Conservation (phyloP, 2,329 filamentous ascomycete species). For the Plenodomus biglobosus region DNA sequence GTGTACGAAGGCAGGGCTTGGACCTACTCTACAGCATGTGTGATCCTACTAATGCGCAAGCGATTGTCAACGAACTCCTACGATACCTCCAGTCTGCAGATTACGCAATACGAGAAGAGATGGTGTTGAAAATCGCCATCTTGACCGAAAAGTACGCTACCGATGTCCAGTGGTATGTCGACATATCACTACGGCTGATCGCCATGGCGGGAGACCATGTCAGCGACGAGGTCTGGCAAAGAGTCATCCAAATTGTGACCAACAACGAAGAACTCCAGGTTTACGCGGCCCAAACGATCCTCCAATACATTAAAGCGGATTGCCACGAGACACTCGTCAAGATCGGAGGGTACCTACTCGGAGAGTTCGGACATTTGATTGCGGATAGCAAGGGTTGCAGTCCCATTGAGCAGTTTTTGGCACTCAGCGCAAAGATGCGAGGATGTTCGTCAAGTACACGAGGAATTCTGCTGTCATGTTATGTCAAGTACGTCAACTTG, state of each 20-base stretch:
- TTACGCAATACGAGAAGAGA: conserved; percentile 97
- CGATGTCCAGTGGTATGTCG: conserved; percentile 98
- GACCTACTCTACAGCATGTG: conserved; percentile 99
- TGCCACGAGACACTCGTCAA: conserved; percentile 98
- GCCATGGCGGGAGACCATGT: conserved; percentile 98
- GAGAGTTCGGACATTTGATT: conserved; percentile 95
- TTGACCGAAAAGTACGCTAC: conserved; percentile 98
- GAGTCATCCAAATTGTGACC: conserved; percentile 97
- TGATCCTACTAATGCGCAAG: conserved; percentile 88
- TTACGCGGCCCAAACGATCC: conserved; percentile 89
- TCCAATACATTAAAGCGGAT: conserved; percentile 91
- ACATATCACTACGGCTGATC: conserved; percentile 91
- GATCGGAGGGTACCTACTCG: conserved; percentile 93
- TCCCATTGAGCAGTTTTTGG: conserved; percentile 95
- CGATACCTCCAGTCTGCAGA: conserved; percentile 95
- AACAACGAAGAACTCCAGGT: conserved; percentile 98
- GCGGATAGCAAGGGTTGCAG: conserved; percentile 90
- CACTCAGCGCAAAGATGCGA: conserved; percentile 85
- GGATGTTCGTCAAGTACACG: conserved; percentile 86
- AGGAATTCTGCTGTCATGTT: conserved; percentile 92
- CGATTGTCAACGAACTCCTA: conserved; percentile 89
- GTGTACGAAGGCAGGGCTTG: conserved; percentile 90
- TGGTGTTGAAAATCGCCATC: conserved; percentile 99
- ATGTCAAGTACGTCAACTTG: conserved; percentile 96
- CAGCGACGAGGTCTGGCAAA: conserved; percentile 98